These are phyloP conservation scores for Scedosporium aurantiacum DNA, from an alignment of 2,329 filamentous ascomycete genomes.

Conservation along the genomic window DNA sequence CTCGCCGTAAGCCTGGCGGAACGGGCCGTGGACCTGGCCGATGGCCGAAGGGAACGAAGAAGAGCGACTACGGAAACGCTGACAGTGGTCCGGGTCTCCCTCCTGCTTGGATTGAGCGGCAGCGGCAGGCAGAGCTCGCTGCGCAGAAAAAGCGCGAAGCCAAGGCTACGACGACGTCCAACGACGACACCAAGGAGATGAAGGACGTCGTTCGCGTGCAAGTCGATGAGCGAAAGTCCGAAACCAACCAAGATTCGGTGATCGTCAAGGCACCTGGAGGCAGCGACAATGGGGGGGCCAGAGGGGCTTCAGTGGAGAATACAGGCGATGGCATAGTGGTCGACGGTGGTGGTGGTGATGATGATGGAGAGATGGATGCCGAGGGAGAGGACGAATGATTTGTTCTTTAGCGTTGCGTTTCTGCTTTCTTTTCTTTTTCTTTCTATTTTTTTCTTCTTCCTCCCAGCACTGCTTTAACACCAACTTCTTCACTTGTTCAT, in stretches of 20 bases:
- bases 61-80: constrained; percentile 56
- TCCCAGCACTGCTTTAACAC: neutral
- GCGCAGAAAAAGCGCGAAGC: neutral
- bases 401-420: neutral
- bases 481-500: neutral
- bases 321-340: neutral
- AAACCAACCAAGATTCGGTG: neutral
- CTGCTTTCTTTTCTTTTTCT: neutral
- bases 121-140: neutral
- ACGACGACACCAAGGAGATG: constrained; percentile 2
- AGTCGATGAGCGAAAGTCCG: constrained; percentile 5
- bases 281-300: neutral
- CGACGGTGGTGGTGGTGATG: neutral
- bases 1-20: constrained; percentile 47
- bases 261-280: neutral
- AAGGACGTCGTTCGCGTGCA: constrained; percentile 11
- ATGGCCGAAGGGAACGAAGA: constrained; percentile 59
- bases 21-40: constrained; percentile 54
- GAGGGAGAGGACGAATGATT: constrained; percentile 2
- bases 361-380: neutral
- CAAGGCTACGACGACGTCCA: constrained; percentile 7
- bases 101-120: constrained; percentile 34
- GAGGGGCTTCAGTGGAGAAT: neutral
- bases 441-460: neutral
- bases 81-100: constrained; percentile 54